These are phyloP conservation scores for Craterostigma plantagineum DNA, from an alignment of 257 asterid species.

Conservation along the genomic window DNA sequence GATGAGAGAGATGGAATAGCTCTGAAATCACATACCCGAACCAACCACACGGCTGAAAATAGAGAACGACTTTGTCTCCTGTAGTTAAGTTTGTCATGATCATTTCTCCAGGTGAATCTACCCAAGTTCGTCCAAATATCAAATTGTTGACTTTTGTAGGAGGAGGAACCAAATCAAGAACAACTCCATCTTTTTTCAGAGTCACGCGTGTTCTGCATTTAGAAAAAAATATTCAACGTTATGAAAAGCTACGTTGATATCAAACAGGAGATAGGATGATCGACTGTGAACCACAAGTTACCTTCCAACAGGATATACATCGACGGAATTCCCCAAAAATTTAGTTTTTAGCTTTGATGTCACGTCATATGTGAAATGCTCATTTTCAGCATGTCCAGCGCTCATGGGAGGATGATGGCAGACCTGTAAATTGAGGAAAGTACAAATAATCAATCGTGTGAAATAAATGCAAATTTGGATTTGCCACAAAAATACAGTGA, in stretches of 20 bases:
- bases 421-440: constrained; percentile 15
- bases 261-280: not conserved
- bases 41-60: constrained; percentile 99
- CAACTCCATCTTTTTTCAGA: constrained; percentile 62
- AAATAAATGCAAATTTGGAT: too few relatives aligned
- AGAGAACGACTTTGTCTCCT: constrained; percentile 88
- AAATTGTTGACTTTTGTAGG: constrained; percentile 87
- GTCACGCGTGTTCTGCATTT: constrained; percentile 72
- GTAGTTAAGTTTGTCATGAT: constrained; percentile 79
- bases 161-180: constrained; percentile 91
- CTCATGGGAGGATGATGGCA: constrained; percentile 98
- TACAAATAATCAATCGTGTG: too few relatives aligned
- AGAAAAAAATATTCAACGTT: not conserved
- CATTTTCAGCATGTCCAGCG: constrained; percentile 95
- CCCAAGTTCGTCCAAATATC: constrained; percentile 98
- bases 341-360: constrained; percentile 87
- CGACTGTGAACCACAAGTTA: constrained; percentile 11
- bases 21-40: constrained; percentile 52
- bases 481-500: not conserved
- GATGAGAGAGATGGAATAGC: too few relatives aligned
- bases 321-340: constrained; percentile 82
- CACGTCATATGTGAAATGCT: constrained; percentile 72
- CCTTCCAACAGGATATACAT: constrained; percentile 99
- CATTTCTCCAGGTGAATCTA: constrained; percentile 95
- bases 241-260: not conserved